Evolutionary conservation across 108 stramenopile genomes (phyloP).

Genomic region (Cyclotella sp.): DNA sequence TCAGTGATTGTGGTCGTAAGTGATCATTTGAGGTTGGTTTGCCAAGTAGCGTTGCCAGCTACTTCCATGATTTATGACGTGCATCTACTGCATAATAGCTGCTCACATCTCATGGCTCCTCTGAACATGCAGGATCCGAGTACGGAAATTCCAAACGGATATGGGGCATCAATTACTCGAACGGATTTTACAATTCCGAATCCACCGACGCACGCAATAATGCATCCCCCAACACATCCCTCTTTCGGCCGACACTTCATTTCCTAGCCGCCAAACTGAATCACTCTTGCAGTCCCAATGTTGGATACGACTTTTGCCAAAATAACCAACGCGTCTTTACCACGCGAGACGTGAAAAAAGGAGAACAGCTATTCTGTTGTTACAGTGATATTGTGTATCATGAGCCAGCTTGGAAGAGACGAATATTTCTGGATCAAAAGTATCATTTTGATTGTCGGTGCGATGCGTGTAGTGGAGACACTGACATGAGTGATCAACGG

Average conservation of each 20-base stretch:
- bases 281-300: slow-evolving; percentile 19
- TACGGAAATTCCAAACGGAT: neutral
- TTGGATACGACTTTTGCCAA: slow-evolving; percentile 17
- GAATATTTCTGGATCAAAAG: slow-evolving; percentile 4
- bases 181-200: slow-evolving; percentile 17
- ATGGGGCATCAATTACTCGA: slow-evolving; percentile 23
- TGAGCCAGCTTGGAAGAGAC: neutral
- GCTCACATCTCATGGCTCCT: neutral
- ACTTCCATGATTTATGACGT: too few species aligned
- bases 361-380: slow-evolving; percentile 15
- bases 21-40: neutral
- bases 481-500: neutral
- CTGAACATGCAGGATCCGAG: neutral
- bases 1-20: neutral
- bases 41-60: too few species aligned
- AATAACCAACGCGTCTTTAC: slow-evolving; percentile 1
- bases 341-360: slow-evolving; percentile 3
- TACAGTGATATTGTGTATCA: slow-evolving; percentile 23
- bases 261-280: slow-evolving; percentile 10
- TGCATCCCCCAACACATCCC: neutral
- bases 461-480: neutral
- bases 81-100: too few species aligned
- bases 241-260: slow-evolving; percentile 6
- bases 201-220: neutral
- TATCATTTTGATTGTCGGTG: slow-evolving; percentile 24